Conservation (phyloP, 352 stramenopile species). For the Discostella stelligera region DNA sequence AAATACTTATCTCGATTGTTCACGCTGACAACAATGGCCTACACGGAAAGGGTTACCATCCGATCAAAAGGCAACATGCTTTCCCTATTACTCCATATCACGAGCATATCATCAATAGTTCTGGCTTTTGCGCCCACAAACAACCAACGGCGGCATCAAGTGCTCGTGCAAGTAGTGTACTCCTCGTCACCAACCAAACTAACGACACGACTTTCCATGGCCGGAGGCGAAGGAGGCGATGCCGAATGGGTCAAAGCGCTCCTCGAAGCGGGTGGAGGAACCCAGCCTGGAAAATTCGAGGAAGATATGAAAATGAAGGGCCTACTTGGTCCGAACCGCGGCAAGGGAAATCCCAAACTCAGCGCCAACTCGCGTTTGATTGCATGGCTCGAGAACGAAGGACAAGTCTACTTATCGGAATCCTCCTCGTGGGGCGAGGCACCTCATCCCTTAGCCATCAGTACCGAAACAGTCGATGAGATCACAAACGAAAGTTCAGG, state of each 20-base stretch:
- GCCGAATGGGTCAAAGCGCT: slow-evolving; percentile 69
- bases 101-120: not conserved
- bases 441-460: slow-evolving; percentile 82
- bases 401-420: slow-evolving; percentile 78
- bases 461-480: slow-evolving; percentile 81
- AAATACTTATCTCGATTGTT: no score
- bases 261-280: slow-evolving; percentile 68
- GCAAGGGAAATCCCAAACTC: slow-evolving; percentile 62
- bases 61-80: slow-evolving; percentile 4
- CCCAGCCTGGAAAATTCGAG: slow-evolving; percentile 70
- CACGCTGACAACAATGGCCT: not conserved
- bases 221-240: slow-evolving; percentile 40
- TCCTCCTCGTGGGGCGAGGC: slow-evolving; percentile 76
- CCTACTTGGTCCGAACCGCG: slow-evolving; percentile 51
- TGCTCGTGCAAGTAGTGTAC: not conserved
- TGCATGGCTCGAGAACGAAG: slow-evolving; percentile 71
- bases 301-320: slow-evolving; percentile 81
- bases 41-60: not conserved
- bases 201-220: slow-evolving; percentile 25
- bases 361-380: slow-evolving; percentile 73
- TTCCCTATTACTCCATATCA: slow-evolving; percentile 8
- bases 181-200: not conserved
- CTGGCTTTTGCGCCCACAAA: slow-evolving; percentile 23
- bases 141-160: not conserved
- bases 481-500: slow-evolving; percentile 82